phyloP scores from a whole-genome alignment of 139 green algal genomes.

The Closterium sp. region DNA sequence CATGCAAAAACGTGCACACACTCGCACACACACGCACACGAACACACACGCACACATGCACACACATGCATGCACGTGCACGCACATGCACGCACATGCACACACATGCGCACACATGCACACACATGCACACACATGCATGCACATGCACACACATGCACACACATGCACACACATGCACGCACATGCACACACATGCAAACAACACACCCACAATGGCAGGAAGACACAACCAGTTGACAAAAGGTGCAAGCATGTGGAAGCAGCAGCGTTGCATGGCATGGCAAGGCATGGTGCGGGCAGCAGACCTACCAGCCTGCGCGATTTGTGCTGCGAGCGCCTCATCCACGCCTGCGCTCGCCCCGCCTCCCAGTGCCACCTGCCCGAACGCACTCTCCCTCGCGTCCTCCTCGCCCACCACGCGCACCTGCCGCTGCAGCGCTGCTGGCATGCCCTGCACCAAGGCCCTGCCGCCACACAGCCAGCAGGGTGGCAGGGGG shows the following conservation, averaged over 20 bases:
- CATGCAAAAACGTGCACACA: no score
- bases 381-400: constrained; percentile 49
- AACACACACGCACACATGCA: no score
- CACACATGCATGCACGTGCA: no score
- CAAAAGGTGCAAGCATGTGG: not conserved
- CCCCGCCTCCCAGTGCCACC: constrained; percentile 24
- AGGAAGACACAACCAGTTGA: not conserved
- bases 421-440: constrained; percentile 20
- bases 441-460: not conserved
- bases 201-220: not conserved
- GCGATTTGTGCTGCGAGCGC: not conserved
- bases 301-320: not conserved
- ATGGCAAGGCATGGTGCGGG: no score
- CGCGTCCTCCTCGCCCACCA: constrained; percentile 26
- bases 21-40: no score
- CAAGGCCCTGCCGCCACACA: not conserved
- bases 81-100: not conserved
- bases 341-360: not conserved
- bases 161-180: no score
- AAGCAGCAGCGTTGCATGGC: no score
- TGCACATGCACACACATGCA: no score
- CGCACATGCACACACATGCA: no score
- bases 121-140: no score
- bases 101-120: not conserved
- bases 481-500: no score